Percentiles rank a stretch among this genome's conserved stretches.
These are phyloP conservation scores for Sistotremastrum suecicum DNA, from an alignment of 768 basidiomycete genomes.

Conservation along the genomic window DNA sequence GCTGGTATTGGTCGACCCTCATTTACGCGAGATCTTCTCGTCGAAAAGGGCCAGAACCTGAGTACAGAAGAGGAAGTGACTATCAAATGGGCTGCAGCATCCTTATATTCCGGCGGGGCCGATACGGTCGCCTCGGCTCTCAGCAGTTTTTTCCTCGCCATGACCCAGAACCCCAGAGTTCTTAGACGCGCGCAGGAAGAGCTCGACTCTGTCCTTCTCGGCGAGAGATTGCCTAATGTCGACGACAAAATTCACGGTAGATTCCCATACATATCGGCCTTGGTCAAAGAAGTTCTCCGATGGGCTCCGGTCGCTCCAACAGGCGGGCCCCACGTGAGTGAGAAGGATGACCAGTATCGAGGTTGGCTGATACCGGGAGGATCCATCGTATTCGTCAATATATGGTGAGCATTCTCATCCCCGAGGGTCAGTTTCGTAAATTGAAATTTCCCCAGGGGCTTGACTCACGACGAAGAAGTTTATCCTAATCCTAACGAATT, in stretches of 20 bases:
- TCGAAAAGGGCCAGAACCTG: constrained; percentile 6
- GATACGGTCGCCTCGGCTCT: constrained; percentile 6
- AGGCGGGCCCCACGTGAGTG: constrained; percentile 1
- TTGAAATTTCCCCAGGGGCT: constrained; percentile 17
- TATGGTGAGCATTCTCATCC: not conserved
- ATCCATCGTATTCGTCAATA: constrained; percentile 1
- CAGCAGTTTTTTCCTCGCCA: not conserved
- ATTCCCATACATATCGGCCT: constrained; percentile 1
- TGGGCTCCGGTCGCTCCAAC: constrained; percentile 1
- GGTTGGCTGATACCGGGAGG: constrained; percentile 1
- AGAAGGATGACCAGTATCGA: constrained; percentile 2
- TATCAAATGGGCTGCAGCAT: constrained; percentile 13
- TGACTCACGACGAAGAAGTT: constrained; percentile 23
- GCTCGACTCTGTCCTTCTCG: constrained; percentile 1
- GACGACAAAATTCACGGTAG: not conserved
- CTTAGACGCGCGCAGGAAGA: constrained; percentile 3
- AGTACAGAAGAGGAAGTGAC: constrained; percentile 3
- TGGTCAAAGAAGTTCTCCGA: constrained; percentile 1
- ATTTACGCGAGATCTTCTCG: not conserved
- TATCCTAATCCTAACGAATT: constrained; percentile 29
- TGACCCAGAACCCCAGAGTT: not conserved
- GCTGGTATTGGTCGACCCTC: not conserved
- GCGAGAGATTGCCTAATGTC: constrained; percentile 1
- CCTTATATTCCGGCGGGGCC: constrained; percentile 11
- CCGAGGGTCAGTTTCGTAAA: too few relatives aligned